These are phyloP conservation scores for Beta macrorhiza DNA, from an alignment of 179 eudicot species.

Conservation along the genomic window DNA sequence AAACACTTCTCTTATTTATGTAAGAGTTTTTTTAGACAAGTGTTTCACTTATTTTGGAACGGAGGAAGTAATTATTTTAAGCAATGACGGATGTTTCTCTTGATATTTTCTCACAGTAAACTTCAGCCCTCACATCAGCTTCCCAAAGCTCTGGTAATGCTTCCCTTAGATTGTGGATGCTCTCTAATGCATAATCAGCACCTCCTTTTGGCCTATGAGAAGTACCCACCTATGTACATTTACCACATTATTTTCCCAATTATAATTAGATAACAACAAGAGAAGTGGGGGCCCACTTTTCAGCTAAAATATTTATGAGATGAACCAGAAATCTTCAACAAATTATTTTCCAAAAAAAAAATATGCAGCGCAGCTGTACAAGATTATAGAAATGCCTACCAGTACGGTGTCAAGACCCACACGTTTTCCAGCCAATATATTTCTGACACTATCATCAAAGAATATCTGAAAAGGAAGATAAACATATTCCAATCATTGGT, in stretches of 20 bases:
- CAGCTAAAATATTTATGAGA: background rate
- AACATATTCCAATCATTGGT: slow-evolving; percentile 16
- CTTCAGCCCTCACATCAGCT: slow-evolving; percentile 40
- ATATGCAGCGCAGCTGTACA: too few species aligned
- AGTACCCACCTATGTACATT: slow-evolving; percentile 57
- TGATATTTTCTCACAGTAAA: slow-evolving; percentile 46
- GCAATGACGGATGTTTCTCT: slow-evolving; percentile 79
- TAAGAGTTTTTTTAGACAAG: too few species aligned
- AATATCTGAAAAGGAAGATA: slow-evolving; percentile 54
- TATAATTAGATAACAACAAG: background rate
- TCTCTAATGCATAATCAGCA: slow-evolving; percentile 80
- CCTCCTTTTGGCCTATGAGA: slow-evolving; percentile 63
- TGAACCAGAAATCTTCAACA: slow-evolving; percentile 1
- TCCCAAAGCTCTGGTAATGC: slow-evolving; percentile 87
- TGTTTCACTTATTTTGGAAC: too few species aligned
- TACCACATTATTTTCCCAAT: background rate
- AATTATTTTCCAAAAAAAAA: background rate
- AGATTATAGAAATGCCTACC: slow-evolving; percentile 40
- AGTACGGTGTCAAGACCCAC: slow-evolving; percentile 83
- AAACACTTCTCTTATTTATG: too few species aligned
- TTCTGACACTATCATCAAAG: slow-evolving; percentile 85
- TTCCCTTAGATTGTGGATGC: slow-evolving; percentile 80
- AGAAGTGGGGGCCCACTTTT: slow-evolving; percentile 8
- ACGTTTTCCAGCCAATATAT: slow-evolving; percentile 82
- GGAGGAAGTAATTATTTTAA: slow-evolving; percentile 19